Percentiles rank a stretch among this genome's conserved stretches.
Evolutionary conservation across 495 filamentous ascomycete species (phyloP).

Genomic region (Hyaloscypha bicolor): DNA sequence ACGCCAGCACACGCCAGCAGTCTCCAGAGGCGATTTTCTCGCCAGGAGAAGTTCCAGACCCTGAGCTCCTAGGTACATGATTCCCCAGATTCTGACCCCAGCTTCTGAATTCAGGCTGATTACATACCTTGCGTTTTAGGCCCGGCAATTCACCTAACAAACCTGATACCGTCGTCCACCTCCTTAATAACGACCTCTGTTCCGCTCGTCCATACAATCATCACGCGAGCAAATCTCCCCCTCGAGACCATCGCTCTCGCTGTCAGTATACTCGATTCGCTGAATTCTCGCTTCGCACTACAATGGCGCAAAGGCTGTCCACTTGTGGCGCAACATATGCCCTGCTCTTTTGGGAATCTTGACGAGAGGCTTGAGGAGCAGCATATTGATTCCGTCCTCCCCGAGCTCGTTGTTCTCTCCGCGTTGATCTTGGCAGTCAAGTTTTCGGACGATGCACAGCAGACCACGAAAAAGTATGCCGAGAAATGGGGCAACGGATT

Average conservation of each 20-base stretch:
- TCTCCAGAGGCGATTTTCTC: constrained; percentile 38
- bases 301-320: constrained; percentile 54
- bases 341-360: not conserved
- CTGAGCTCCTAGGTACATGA: constrained; percentile 49
- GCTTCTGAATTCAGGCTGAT: constrained; percentile 20
- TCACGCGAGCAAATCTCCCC: constrained; percentile 50
- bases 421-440: constrained; percentile 54
- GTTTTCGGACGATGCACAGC: constrained; percentile 52
- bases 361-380: constrained; percentile 24
- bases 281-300: constrained; percentile 53
- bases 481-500: constrained; percentile 46
- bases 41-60: constrained; percentile 43
- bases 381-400: constrained; percentile 56
- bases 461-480: constrained; percentile 45
- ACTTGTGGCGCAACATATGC: constrained; percentile 25
- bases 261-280: constrained; percentile 57
- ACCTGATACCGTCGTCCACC: constrained; percentile 54
- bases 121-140: constrained; percentile 37
- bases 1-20: constrained; percentile 41
- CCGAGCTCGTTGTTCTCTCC: constrained; percentile 53
- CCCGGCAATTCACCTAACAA: constrained; percentile 56
- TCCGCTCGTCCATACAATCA: constrained; percentile 51
- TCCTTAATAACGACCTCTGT: constrained; percentile 53
- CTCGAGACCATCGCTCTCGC: constrained; percentile 54
- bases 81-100: constrained; percentile 19